Evolutionary conservation across 495 filamentous ascomycete genomes (phyloP), one percentile per base, ranked within the genome.

Genomic region (Endocarpon pusillum): DNA sequence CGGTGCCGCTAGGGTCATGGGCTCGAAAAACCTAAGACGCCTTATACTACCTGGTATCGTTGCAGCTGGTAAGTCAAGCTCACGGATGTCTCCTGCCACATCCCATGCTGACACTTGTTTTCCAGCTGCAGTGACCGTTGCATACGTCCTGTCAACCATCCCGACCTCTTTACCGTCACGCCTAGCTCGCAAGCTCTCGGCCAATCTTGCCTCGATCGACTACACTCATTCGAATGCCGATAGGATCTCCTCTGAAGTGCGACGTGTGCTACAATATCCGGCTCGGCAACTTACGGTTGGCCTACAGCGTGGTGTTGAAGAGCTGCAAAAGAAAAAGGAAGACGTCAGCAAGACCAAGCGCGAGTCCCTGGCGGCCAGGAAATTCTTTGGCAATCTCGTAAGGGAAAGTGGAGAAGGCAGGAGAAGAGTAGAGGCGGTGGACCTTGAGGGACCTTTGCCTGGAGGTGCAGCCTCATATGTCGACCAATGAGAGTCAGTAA

Each of bases 141-240:
- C 70, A 36, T 94, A 91, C 50, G 59, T 89, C 36, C 64, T 96
- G 38, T 69, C 73, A 33, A 77, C 85, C 34, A 87, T 97, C 41
- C 89, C 89, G 2, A 62, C 71, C 27, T 82, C 89, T 7, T 77
- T 97, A 7, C 89, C 89, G 23, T 74, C 77, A 35, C 85, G 87
- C 21, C 71, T 97, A 12, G 78, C 73, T 31, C 66, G 62, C 51
- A 94, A 94, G 59, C 81, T 97, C 45, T 71, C 79, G 7, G 56
- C 68, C 24, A 75, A 78, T 44, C 76, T 97, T 19, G 60, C 64
- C 16, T 64, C 72, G 15, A 73, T 92, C 49, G 89, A 97, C 59
- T 97, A 94, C 51, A 78, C 85, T 8, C 91, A 97, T 54, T 55
- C 67, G 39, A 97, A 97, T 61, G 69, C 80, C 42, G 65, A 66